Percentiles rank a stretch among this genome's conserved stretches.
Evolutionary conservation across 306 rosid genomes (phyloP).

Genomic region (Fragaria iinumae): DNA sequence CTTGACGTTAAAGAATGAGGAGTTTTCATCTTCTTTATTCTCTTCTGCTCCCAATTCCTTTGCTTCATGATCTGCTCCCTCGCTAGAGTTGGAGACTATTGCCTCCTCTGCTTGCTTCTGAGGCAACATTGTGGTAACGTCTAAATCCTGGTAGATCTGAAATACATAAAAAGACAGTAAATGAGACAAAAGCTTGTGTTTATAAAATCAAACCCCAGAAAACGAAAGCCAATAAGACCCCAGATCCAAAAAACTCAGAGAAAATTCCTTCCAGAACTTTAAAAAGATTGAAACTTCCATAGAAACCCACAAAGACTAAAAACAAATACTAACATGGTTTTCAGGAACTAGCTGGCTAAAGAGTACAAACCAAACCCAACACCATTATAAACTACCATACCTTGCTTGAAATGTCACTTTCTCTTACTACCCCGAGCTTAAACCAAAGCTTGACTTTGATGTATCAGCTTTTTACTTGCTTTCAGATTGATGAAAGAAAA

Average conservation of each 20-base stretch:
- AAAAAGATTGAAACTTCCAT: constrained; percentile 7
- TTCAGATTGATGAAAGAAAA: not conserved
- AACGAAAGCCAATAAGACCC: constrained; percentile 51
- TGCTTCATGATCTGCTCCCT: constrained; percentile 48
- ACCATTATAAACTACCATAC: constrained; percentile 32
- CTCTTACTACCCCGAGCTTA: constrained; percentile 26
- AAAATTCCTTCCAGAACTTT: constrained; percentile 20
- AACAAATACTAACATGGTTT: constrained; percentile 13
- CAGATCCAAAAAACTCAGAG: constrained; percentile 40
- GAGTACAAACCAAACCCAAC: constrained; percentile 20
- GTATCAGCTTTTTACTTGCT: constrained; percentile 5
- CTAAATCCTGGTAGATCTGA: constrained; percentile 57
- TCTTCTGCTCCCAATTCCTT: constrained; percentile 30
- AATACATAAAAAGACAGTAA: constrained; percentile 39
- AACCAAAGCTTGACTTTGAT: constrained; percentile 20
- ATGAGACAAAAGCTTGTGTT: constrained; percentile 44
- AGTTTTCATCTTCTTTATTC: constrained; percentile 34
- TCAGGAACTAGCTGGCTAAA: constrained; percentile 8
- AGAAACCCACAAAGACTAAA: constrained; percentile 3
- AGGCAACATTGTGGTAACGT: constrained; percentile 61
- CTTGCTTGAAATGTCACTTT: constrained; percentile 51
- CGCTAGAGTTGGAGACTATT: constrained; percentile 63
- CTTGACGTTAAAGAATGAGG: constrained; percentile 54
- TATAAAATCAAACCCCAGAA: constrained; percentile 44
- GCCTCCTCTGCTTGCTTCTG: constrained; percentile 93